Conservation (phyloP, 805 yeast species). For the Wickerhamiella domercqiae region DNA sequence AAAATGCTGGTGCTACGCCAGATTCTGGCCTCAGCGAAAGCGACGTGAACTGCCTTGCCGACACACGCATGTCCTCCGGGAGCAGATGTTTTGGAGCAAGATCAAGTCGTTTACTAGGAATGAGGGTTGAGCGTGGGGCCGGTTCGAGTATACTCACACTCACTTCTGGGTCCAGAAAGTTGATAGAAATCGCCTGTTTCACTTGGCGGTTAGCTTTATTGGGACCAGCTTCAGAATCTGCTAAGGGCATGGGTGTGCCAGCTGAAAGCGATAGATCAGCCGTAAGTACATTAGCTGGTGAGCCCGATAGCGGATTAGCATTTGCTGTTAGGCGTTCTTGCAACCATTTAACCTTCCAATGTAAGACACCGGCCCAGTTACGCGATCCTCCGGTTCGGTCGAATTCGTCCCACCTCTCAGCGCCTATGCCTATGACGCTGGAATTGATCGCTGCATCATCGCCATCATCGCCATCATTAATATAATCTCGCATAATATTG, state of each 20-base stretch:
- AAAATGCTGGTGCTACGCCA: not conserved
- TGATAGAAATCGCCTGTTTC: not conserved
- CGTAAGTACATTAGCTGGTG: not conserved
- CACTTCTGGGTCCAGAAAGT: not conserved
- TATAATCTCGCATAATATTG: too few relatives aligned
- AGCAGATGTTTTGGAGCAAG: not conserved
- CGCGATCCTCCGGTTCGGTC: constrained; percentile 40
- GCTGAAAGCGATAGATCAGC: not conserved
- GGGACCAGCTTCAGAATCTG: too few relatives aligned
- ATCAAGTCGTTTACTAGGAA: too few relatives aligned
- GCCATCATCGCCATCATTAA: too few relatives aligned
- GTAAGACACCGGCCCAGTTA: constrained; percentile 87
- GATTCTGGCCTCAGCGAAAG: not conserved
- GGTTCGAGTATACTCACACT: too few relatives aligned
- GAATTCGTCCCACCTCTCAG: too few relatives aligned
- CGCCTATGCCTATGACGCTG: too few relatives aligned
- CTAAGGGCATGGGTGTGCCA: not conserved
- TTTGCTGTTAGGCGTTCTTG: constrained; percentile 21
- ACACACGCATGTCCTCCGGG: not conserved
- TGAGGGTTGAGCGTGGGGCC: too few relatives aligned
- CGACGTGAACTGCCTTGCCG: not conserved
- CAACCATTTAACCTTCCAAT: constrained; percentile 66
- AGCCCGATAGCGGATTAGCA: not conserved
- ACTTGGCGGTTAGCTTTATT: not conserved
- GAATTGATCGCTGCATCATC: too few relatives aligned